Percentiles rank a stretch among this genome's conserved stretches.
These are phyloP conservation scores for Mallotus repandus DNA, from an alignment of 441 rosid genomes.

Conservation along the genomic window DNA sequence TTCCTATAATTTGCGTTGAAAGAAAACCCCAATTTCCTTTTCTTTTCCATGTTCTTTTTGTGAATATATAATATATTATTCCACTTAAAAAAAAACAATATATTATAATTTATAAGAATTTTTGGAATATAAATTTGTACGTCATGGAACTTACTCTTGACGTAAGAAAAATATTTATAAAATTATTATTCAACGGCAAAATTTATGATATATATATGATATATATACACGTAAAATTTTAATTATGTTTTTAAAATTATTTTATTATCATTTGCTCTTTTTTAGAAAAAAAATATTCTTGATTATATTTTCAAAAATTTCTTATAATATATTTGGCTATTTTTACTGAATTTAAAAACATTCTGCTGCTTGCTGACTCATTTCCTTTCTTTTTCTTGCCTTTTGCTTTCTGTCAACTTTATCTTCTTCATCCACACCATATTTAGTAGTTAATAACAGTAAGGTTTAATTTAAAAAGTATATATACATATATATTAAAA, in stretches of 20 bases:
- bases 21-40: not conserved
- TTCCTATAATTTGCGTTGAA: too few relatives aligned
- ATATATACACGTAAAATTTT: not conserved
- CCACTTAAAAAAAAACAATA: not conserved
- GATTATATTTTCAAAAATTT: not conserved
- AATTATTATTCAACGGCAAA: too few relatives aligned
- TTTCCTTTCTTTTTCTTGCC: not conserved
- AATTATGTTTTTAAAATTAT: not conserved
- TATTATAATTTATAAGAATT: not conserved
- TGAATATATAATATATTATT: not conserved
- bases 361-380: not conserved
- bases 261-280: not conserved
- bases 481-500: not conserved
- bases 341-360: too few relatives aligned
- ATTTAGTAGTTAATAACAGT: not conserved
- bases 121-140: not conserved
- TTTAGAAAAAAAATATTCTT: too few relatives aligned
- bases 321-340: too few relatives aligned
- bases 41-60: not conserved
- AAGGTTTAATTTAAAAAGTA: not conserved
- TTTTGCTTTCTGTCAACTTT: not conserved
- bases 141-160: too few relatives aligned
- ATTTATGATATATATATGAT: too few relatives aligned
- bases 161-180: too few relatives aligned
- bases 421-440: not conserved